Evolutionary conservation across 257 asterid genomes (phyloP).

Genomic region (Penstemon newberryi): DNA sequence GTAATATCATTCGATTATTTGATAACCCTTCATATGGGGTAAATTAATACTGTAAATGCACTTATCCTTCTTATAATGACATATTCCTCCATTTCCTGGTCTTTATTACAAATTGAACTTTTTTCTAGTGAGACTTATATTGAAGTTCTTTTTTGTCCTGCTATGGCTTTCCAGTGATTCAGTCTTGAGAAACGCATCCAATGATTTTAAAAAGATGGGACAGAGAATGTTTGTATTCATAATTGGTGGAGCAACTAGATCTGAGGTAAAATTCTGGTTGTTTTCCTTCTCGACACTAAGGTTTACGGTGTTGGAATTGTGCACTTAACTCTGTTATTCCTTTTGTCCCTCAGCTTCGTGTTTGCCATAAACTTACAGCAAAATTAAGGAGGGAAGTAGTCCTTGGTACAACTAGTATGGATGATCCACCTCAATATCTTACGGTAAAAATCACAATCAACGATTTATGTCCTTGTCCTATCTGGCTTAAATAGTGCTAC

Average conservation of each 20-base stretch:
- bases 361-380: slow-evolving; percentile 87
- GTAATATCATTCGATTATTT: not conserved
- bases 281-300: slow-evolving; percentile 18
- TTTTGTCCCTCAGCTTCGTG: slow-evolving; percentile 62
- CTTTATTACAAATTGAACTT: slow-evolving; percentile 11
- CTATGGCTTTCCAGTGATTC: slow-evolving; percentile 62
- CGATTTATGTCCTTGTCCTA: not conserved
- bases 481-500: not conserved
- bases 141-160: slow-evolving; percentile 25
- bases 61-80: not conserved
- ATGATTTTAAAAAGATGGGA: slow-evolving; percentile 84
- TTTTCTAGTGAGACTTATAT: not conserved
- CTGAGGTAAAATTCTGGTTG: slow-evolving; percentile 59
- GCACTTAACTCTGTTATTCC: slow-evolving; percentile 26
- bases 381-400: slow-evolving; percentile 88
- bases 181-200: slow-evolving; percentile 45
- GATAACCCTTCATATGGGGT: not conserved
- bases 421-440: slow-evolving; percentile 85
- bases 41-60: not conserved
- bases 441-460: slow-evolving; percentile 47
- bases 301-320: slow-evolving; percentile 3
- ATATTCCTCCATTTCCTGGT: not conserved
- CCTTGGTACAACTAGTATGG: slow-evolving; percentile 87
- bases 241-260: slow-evolving; percentile 96
- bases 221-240: slow-evolving; percentile 83